Percentiles rank a stretch among this genome's conserved stretches.
Conservation (phyloP, 106 monocot genomes). For the Dendrobium nobile region DNA sequence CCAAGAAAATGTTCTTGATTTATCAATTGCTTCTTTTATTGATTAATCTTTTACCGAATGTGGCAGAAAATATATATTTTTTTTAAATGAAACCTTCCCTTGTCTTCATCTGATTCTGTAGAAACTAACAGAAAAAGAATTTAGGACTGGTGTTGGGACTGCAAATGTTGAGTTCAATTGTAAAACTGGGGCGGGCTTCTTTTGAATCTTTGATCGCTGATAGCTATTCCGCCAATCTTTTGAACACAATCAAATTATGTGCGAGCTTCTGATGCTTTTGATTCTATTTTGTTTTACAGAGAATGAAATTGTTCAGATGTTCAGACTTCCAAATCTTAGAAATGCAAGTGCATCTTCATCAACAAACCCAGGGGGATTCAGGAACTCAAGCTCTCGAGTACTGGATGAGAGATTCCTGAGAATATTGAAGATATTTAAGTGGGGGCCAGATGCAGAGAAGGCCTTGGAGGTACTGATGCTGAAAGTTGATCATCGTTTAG, state of each 20-base stretch:
- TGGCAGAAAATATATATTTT: background rate
- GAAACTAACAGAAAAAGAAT: too few species aligned
- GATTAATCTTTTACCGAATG: background rate
- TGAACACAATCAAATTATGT: background rate
- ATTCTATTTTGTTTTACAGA: slow-evolving; percentile 30
- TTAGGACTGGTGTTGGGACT: too few species aligned
- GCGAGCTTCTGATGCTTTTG: background rate
- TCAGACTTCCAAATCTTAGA: slow-evolving; percentile 41
- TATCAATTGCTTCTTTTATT: background rate
- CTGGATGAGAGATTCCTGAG: slow-evolving; percentile 78
- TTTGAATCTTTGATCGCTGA: background rate
- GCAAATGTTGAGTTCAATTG: background rate
- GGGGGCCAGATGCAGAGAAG: slow-evolving; percentile 95
- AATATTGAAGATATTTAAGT: slow-evolving; percentile 94
- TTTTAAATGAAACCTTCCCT: background rate
- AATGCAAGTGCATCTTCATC: background rate
- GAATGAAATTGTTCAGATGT: slow-evolving; percentile 94
- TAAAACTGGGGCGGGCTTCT: background rate
- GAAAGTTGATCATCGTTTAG: slow-evolving; percentile 71
- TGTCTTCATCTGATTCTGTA: too few species aligned
- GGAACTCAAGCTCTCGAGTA: slow-evolving; percentile 19
- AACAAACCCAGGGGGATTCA: background rate
- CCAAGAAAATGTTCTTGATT: background rate
- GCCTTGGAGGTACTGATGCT: slow-evolving; percentile 87
- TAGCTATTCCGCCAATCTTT: too few species aligned